Evolutionary conservation across 2,329 filamentous ascomycete species (phyloP).

Genomic region (Kalaharituber pfeilii): DNA sequence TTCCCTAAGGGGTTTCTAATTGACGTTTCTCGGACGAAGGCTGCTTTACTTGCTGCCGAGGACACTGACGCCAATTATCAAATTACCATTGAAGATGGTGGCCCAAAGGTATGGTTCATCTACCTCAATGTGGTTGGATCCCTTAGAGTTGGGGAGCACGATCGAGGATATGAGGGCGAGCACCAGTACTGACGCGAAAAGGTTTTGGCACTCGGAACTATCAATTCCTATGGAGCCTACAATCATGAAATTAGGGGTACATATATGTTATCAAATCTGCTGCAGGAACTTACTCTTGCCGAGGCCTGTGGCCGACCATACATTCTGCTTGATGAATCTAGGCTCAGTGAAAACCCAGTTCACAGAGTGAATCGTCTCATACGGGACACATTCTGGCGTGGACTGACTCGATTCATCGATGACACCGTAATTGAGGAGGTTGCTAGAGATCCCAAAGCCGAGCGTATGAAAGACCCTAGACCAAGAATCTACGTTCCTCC

Average conservation of each 20-base stretch:
- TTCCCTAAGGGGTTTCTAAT: background rate
- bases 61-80: slow-evolving; percentile 91
- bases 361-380: slow-evolving; percentile 74
- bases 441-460: slow-evolving; percentile 70
- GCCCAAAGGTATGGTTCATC: slow-evolving; percentile 54
- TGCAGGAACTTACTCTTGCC: slow-evolving; percentile 85
- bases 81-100: slow-evolving; percentile 91
- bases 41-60: slow-evolving; percentile 59
- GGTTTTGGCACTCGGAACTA: slow-evolving; percentile 70
- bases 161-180: slow-evolving; percentile 13
- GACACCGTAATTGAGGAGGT: slow-evolving; percentile 72
- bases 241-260: slow-evolving; percentile 83
- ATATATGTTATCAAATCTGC: slow-evolving; percentile 90
- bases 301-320: slow-evolving; percentile 78
- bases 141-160: slow-evolving; percentile 1
- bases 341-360: slow-evolving; percentile 89
- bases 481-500: slow-evolving; percentile 81
- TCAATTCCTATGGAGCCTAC: slow-evolving; percentile 69
- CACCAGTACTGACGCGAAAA: slow-evolving; percentile 24
- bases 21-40: background rate
- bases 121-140: slow-evolving; percentile 1
- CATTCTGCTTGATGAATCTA: slow-evolving; percentile 77
- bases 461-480: slow-evolving; percentile 78
- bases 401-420: slow-evolving; percentile 76
- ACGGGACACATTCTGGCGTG: slow-evolving; percentile 80